Evolutionary conservation across 495 filamentous ascomycete genomes (phyloP), one percentile per base, ranked within the genome.

Genomic region (Hypoxylon perforatum): DNA sequence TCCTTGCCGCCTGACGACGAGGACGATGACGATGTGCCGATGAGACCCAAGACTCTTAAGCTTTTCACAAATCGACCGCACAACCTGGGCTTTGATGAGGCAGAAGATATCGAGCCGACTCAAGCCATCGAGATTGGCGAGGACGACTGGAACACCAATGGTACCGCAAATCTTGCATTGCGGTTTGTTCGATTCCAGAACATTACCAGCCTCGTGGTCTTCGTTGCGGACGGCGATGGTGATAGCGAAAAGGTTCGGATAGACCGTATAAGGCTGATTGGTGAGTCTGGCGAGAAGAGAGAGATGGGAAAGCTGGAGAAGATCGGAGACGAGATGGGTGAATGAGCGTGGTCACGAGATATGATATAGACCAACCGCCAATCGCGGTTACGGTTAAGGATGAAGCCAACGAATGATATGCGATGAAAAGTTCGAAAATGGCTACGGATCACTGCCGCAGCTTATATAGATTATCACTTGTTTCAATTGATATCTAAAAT

Each of bases 161-260:
- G 89, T 11, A 98, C 96, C 3, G 93, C 91, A 10, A 92, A 87
- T 72, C 80, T 98, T 17, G 80, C 89, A 35, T 78, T 97, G 65
- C 91, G 94, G 11, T 98, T 93, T 74, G 96, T 98, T 76, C 97
- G 97, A 80, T 99, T 97, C 82, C 95, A 99, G 80, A 96, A 91
- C 61, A 88, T 97, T 35, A 88, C 85, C 57, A 93, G 88, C 55
- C 73, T 99, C 69, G 92, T 96, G 7, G 60, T 98, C 2, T 98
- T 97, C 78, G 89, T 98, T 48, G 90, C 90, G 54, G 89, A 97
- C 75, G 94, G 92, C 2, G 95, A 97, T 42, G 90, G 91, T 11
- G 87, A 91, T 23, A 82, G 90, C 41, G 94, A 97, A 66, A 96
- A 93, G 84, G 85, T 93, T 56, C 87, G 94, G 39, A 73, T 99